Evolutionary conservation across 805 yeast genomes (phyloP), one percentile per base, ranked within the genome.

Genomic region (Cyberlindnera veronae): DNA sequence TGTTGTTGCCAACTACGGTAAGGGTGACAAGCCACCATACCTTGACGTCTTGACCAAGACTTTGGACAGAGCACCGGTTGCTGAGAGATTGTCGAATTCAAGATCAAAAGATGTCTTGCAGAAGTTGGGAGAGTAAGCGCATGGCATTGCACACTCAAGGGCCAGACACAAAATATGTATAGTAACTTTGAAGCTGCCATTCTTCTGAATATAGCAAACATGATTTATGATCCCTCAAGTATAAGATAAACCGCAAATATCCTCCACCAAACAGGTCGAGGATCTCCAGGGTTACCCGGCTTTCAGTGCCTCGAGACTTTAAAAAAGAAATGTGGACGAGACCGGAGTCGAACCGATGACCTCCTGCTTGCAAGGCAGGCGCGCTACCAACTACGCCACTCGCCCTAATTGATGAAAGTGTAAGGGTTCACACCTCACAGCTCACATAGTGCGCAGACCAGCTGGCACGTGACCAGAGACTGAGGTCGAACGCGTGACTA

Each of bases 301-400:
- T 26, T 21, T 21, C 24, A n/a, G n/a, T n/a, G n/a, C n/a, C n/a
- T n/a, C n/a, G n/a, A 24, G 13, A 24, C 11, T 24, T 24, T 5
- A 24, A 24, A 24, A 24, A 24, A 24, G 5, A 24, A 24, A 8
- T 31, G 44, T 71, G 76, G 77, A 72, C 77, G 76, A 71, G 76
- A 69, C 71, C 66, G 77, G 77, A 72, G 58, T 72, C 75, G 77
- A 72, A 72, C 77, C 76, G 66, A 63, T 70, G 78, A 71, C 78
- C 78, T 72, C 67, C 67, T 67, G 71, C 78, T 68, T 72, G 77
- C 77, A 71, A 72, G 72, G 77, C 72, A 69, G 65, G 66, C 76
- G 77, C 76, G 76, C 76, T 72, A 72, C 77, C 77, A 71, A 70
- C 77, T 72, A 67, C 76, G 76, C 77, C 74, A 72, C 75, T 70